These are phyloP conservation scores for Mortierella antarctica DNA, from an alignment of 192 early-diverging fungal genomes.

Conservation along the genomic window DNA sequence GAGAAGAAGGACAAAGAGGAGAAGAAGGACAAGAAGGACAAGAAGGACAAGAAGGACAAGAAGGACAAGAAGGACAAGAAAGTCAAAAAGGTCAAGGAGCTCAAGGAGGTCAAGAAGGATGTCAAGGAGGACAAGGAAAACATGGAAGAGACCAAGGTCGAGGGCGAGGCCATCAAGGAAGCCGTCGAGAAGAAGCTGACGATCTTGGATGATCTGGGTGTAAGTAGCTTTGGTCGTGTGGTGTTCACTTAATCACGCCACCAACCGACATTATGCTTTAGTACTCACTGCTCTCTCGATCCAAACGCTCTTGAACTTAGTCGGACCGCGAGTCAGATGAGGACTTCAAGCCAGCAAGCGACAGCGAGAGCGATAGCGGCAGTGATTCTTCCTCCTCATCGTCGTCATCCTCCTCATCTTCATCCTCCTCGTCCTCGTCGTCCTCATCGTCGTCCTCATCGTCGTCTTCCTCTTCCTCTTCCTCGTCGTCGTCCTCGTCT, in stretches of 20 bases:
- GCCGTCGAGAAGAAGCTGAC: constrained; percentile 13
- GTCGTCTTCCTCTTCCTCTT: constrained; percentile 13
- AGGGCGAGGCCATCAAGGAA: background rate
- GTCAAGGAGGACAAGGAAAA: constrained; percentile 9
- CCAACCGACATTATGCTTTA: constrained; percentile 5
- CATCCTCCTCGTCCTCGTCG: background rate
- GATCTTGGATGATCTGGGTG: constrained; percentile 37
- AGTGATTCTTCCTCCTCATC: constrained; percentile 19
- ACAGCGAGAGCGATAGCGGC: constrained; percentile 8
- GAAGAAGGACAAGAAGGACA: constrained; percentile 9
- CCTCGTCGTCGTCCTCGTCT: constrained; percentile 7
- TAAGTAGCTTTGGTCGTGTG: constrained; percentile 5
- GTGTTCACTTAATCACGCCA: background rate
- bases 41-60: background rate
- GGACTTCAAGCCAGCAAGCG: constrained; percentile 20
- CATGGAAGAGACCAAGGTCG: constrained; percentile 8
- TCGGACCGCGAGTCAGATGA: constrained; percentile 46
- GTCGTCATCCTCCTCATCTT: constrained; percentile 12
- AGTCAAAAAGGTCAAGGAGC: constrained; percentile 1
- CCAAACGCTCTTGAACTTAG: background rate
- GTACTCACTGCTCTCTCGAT: background rate
- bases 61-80: constrained; percentile 10
- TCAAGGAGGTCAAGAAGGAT: constrained; percentile 5
- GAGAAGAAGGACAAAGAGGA: background rate
- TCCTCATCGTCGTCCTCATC: constrained; percentile 9